Evolutionary conservation across 2,329 filamentous ascomycete genomes (phyloP), one percentile per base, ranked within the genome.

Genomic region (Tolypocladium inflatum): DNA sequence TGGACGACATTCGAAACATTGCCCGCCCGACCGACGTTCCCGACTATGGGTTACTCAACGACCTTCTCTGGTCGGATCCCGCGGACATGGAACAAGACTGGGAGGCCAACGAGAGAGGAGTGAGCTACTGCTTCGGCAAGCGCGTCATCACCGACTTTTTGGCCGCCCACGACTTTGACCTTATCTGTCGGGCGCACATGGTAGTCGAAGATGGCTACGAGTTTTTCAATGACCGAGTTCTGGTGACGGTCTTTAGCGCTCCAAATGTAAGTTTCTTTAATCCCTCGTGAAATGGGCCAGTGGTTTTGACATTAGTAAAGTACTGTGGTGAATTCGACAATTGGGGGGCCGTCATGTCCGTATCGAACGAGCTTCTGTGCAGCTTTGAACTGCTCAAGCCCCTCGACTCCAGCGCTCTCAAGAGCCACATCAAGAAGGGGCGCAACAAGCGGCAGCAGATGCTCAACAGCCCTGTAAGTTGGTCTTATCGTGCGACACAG

Each of bases 291-390:
- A 33, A 33, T 51, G 19, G 37, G 23, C 55, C 52, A 48, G 58
- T 61, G 58, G 70, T 75, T 66, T 72, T 66, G n/a, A 33, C 39
- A 9, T 4, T 11, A 7, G 45, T 41, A 42, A 63, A 96, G 90
- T 97, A 99, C 70, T 99, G 94, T 67, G 94, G 94, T 64, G 94
- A 99, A 73, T 99, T 99, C 65, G 94, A 99, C 71, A 99, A 99
- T 63, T 97, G 94, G 91, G 94, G 94, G 23, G 94, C 94, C 17
- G 92, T 97, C 64, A 99, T 99, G 94, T 96, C 93, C 2, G 94
- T 99, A 26, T 97, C 91, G 1, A 85, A 84, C 17, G 94, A 97
- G 73, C 76, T 99, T 56, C 83, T 99, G 1, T 99, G 94, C 76
- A 97, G 92, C 71, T 99, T 99, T 69, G 94, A 99, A 74, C 80